These are phyloP conservation scores for Zygosaccharomyces siamensis DNA, from an alignment of 805 yeast genomes.

Conservation along the genomic window DNA sequence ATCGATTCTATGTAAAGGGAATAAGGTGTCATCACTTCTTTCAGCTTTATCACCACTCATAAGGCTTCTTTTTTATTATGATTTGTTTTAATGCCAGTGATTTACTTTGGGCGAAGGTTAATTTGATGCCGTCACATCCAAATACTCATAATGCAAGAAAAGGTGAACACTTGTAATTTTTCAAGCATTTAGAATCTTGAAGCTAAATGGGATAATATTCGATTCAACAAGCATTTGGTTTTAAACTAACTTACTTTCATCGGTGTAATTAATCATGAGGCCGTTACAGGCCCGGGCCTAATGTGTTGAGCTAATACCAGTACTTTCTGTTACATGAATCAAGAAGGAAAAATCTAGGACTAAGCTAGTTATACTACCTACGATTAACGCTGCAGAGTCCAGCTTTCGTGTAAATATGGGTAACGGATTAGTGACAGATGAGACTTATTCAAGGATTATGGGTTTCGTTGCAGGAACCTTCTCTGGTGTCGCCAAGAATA, in stretches of 20 bases:
- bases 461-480: slow-evolving; percentile 89
- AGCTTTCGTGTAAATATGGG: neutral
- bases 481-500: slow-evolving; percentile 80
- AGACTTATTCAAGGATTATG: slow-evolving; percentile 34
- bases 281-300: slow-evolving; percentile 15
- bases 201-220: neutral
- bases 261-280: slow-evolving; percentile 1
- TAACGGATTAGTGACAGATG: slow-evolving; percentile 16
- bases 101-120: neutral
- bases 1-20: neutral
- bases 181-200: neutral
- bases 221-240: neutral
- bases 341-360: neutral
- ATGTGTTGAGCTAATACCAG: neutral
- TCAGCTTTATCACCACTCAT: neutral
- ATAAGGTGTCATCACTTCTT: neutral
- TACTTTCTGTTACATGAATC: neutral
- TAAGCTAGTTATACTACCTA: neutral
- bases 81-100: neutral
- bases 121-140: neutral
- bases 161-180: neutral
- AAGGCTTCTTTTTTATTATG: neutral
- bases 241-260: neutral
- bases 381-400: neutral
- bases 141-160: neutral